Percentiles rank a stretch among this genome's conserved stretches.
Evolutionary conservation across 83 land plant genomes (phyloP).

Genomic region (Picea mariana): DNA sequence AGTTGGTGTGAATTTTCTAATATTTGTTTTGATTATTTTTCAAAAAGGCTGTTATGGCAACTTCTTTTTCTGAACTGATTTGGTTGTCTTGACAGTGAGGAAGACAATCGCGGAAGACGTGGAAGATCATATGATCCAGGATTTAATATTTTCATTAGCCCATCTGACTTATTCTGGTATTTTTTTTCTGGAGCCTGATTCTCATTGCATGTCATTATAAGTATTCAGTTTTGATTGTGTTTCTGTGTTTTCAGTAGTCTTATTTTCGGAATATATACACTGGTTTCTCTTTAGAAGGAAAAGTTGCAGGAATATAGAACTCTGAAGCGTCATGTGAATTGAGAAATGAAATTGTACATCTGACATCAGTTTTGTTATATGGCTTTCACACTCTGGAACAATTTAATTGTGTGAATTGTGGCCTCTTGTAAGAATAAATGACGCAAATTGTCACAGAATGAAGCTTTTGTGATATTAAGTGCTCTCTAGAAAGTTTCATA

Average conservation of each 20-base stretch:
- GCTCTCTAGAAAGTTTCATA: not conserved
- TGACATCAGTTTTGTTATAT: not conserved
- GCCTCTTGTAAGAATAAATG: not conserved
- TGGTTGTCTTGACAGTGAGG: conserved; percentile 55
- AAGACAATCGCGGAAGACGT: conserved; percentile 90
- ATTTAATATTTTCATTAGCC: conserved; percentile 64
- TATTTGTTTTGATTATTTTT: conserved; percentile 16
- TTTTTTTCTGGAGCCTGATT: not conserved
- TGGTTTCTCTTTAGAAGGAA: not conserved
- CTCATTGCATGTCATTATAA: not conserved
- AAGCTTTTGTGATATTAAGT: not conserved
- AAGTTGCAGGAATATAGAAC: not conserved
- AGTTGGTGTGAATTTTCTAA: not conserved
- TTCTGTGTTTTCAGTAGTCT: not conserved
- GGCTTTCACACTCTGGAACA: not conserved
- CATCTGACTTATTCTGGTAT: conserved; percentile 91
- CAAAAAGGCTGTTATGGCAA: not conserved
- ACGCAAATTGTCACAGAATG: not conserved
- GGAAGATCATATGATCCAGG: conserved; percentile 74
- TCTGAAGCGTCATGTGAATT: not conserved
- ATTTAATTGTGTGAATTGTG: not conserved
- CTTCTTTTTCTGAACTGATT: conserved; percentile 8
- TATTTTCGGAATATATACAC: not conserved
- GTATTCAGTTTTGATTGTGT: not conserved
- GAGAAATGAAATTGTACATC: not conserved